phyloP scores from a whole-genome alignment of 73 alveolate genomes.

The Paramecium sonneborni region DNA sequence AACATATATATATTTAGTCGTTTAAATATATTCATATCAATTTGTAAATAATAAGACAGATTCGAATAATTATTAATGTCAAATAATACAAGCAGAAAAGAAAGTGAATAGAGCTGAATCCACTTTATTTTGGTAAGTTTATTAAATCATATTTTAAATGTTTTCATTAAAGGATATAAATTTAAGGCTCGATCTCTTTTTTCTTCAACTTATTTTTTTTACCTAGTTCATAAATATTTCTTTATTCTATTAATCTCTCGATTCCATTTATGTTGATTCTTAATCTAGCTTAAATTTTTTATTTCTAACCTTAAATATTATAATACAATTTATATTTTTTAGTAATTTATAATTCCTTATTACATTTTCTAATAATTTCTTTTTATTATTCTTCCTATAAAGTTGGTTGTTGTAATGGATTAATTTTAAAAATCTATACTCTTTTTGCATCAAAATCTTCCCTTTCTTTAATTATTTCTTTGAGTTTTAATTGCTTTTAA shows the following conservation, averaged over 20 bases:
- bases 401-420: background rate
- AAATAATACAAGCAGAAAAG: constrained; percentile 20
- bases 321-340: background rate
- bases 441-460: background rate
- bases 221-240: background rate
- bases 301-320: background rate
- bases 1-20: background rate
- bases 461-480: background rate
- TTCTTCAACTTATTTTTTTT: background rate
- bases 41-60: background rate
- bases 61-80: background rate
- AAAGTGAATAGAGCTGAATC: background rate
- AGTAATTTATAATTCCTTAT: background rate
- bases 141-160: background rate
- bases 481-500: background rate
- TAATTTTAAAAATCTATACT: background rate
- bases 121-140: background rate
- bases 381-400: background rate
- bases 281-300: background rate
- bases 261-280: background rate
- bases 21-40: background rate
- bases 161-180: background rate
- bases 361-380: background rate
- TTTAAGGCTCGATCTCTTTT: background rate
- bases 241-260: background rate